These are phyloP conservation scores for Tricholoma flavovirens DNA, from an alignment of 768 basidiomycete genomes.

Conservation along the genomic window DNA sequence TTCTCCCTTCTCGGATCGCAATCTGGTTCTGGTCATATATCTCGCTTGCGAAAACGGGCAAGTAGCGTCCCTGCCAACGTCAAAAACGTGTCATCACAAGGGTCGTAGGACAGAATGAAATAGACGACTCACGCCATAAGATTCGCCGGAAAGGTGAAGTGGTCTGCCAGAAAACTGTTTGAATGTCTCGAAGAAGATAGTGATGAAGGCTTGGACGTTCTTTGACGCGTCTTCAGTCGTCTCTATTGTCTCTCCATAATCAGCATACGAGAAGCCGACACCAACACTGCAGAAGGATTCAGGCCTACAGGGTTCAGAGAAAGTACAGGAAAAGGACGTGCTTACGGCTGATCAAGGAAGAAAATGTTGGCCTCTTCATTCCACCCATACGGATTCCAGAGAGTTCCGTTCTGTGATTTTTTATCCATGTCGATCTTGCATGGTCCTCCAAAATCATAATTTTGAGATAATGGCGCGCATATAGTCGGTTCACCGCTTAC, in stretches of 20 bases:
- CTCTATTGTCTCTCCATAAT: constrained; percentile 60
- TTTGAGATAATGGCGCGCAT: neutral
- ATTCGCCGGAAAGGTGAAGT: constrained; percentile 75
- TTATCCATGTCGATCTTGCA: constrained; percentile 52
- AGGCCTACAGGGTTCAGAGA: neutral
- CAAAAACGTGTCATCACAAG: constrained; percentile 8
- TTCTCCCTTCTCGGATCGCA: constrained; percentile 40
- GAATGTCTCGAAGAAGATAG: constrained; percentile 79
- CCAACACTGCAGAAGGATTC: constrained; percentile 39
- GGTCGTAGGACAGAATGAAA: neutral
- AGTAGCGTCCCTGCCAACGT: constrained; percentile 50
- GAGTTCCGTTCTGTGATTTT: constrained; percentile 50
- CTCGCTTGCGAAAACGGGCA: constrained; percentile 71
- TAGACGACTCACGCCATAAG: constrained; percentile 53
- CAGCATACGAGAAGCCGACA: constrained; percentile 69
- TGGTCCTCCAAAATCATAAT: constrained; percentile 22
- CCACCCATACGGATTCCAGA: constrained; percentile 62
- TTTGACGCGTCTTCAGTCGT: constrained; percentile 79
- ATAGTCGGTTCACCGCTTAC: constrained; percentile 25
- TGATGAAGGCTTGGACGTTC: constrained; percentile 69
- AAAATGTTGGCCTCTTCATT: constrained; percentile 64
- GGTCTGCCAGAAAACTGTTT: constrained; percentile 60
- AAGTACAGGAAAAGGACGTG: neutral
- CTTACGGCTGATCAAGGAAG: constrained; percentile 63
- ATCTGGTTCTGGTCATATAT: constrained; percentile 68